These are phyloP conservation scores for Blastocystis sp. DNA, from an alignment of 352 stramenopile species.

Conservation along the genomic window DNA sequence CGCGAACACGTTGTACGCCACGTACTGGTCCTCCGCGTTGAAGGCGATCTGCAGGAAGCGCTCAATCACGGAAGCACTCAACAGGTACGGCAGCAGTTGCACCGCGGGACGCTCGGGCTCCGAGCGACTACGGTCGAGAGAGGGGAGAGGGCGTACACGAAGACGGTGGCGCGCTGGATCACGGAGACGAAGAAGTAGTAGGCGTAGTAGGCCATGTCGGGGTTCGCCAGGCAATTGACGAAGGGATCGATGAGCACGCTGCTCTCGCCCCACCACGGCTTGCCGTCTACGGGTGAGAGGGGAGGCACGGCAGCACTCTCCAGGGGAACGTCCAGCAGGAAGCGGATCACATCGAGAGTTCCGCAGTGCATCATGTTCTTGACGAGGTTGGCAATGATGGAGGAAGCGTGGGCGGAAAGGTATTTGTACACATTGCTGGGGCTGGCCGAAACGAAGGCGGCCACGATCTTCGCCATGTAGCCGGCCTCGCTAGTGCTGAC, in stretches of 20 bases:
- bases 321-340: conserved; percentile 62
- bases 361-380: conserved; percentile 58
- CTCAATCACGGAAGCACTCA: conserved; percentile 10
- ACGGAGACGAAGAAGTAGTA: conserved; percentile 44
- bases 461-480: conserved; percentile 56
- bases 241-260: conserved; percentile 32
- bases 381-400: conserved; percentile 15
- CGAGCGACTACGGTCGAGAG: neutral
- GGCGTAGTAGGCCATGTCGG: conserved; percentile 30
- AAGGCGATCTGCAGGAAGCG: conserved; percentile 45
- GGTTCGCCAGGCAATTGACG: conserved; percentile 16
- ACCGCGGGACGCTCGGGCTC: conserved; percentile 28
- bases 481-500: conserved; percentile 21
- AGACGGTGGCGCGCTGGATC: conserved; percentile 67
- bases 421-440: conserved; percentile 53
- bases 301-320: neutral
- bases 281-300: neutral
- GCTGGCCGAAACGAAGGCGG: conserved; percentile 36
- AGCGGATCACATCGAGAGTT: conserved; percentile 51
- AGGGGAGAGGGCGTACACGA: conserved; percentile 20
- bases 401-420: neutral
- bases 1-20: conserved; percentile 43
- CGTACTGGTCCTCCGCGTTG: conserved; percentile 12
- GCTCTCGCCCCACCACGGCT: conserved; percentile 62
- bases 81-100: conserved; percentile 50